Conservation (phyloP, 202 grass and related monocot species). For the Sporobolus alterniflorus region DNA sequence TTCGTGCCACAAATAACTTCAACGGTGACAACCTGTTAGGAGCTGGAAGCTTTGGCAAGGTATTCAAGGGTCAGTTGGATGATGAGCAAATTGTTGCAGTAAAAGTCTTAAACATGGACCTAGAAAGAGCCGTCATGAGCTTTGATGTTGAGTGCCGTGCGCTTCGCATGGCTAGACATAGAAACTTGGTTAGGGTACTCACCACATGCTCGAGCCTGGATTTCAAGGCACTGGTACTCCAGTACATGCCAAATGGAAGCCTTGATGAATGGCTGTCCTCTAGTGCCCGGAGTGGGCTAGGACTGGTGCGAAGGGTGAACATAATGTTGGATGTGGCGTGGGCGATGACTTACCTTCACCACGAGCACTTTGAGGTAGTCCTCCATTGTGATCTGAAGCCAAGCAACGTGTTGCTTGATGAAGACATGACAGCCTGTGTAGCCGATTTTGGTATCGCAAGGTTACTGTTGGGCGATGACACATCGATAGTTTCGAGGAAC, state of each 20-base stretch:
- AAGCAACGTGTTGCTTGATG: conserved; percentile 60
- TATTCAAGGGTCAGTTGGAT: conserved; percentile 47
- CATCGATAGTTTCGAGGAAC: conserved; percentile 36
- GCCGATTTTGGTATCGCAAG: conserved; percentile 53
- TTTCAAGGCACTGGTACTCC: conserved; percentile 58
- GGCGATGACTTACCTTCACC: conserved; percentile 56
- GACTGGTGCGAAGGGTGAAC: conserved; percentile 34
- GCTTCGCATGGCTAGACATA: conserved; percentile 42
- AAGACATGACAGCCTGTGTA: conserved; percentile 46
- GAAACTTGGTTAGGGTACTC: conserved; percentile 54
- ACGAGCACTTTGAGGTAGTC: conserved; percentile 45
- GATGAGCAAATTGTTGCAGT: conserved; percentile 28
- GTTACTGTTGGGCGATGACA: conserved; percentile 26
- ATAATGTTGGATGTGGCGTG: conserved; percentile 45
- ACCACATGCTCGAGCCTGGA: conserved; percentile 53
- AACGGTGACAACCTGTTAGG: conserved; percentile 36
- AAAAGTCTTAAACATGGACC: conserved; percentile 48
- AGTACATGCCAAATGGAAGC: conserved; percentile 61
- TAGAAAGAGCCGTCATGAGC: conserved; percentile 33
- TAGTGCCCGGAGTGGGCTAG: neutral
- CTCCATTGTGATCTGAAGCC: conserved; percentile 62
- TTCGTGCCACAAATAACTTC: conserved; percentile 51
- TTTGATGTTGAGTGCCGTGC: conserved; percentile 55
- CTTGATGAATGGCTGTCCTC: conserved; percentile 47
- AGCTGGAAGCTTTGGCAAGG: conserved; percentile 48